Percentiles rank a stretch among this genome's conserved stretches.
These are phyloP conservation scores for Crucibulum laeve DNA, from an alignment of 768 basidiomycete genomes.

Conservation along the genomic window DNA sequence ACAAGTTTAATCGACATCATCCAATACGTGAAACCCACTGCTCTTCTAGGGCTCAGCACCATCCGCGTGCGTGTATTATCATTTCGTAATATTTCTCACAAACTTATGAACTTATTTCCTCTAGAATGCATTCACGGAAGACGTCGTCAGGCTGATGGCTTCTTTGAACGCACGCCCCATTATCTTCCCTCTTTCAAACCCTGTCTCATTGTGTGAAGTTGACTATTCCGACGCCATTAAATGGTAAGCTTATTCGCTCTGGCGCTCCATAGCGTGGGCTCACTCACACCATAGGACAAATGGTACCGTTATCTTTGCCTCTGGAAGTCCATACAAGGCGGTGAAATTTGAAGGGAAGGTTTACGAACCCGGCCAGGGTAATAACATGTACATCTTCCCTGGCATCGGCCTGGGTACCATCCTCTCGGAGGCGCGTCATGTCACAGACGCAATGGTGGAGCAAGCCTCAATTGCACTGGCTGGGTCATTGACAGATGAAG, in stretches of 20 bases:
- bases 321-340: slow-evolving; percentile 64
- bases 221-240: slow-evolving; percentile 57
- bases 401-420: slow-evolving; percentile 62
- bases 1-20: slow-evolving; percentile 64
- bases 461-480: slow-evolving; percentile 60
- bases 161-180: slow-evolving; percentile 65
- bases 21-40: slow-evolving; percentile 69
- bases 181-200: slow-evolving; percentile 81
- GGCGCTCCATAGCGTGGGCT: neutral
- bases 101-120: slow-evolving; percentile 7
- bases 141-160: slow-evolving; percentile 61
- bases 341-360: slow-evolving; percentile 41
- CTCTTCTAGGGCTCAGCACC: slow-evolving; percentile 72
- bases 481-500: slow-evolving; percentile 50
- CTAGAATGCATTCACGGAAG: slow-evolving; percentile 59
- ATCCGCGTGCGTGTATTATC: slow-evolving; percentile 32
- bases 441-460: slow-evolving; percentile 71
- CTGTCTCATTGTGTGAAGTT: slow-evolving; percentile 55
- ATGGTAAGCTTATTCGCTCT: slow-evolving; percentile 31
- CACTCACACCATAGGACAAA: slow-evolving; percentile 41
- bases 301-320: slow-evolving; percentile 67
- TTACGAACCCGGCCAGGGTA: slow-evolving; percentile 70
- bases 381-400: slow-evolving; percentile 75
- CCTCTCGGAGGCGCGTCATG: slow-evolving; percentile 48
- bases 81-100: neutral